Percentiles rank a stretch among this genome's conserved stretches.
These are phyloP conservation scores for Alternaria burnsii DNA, from an alignment of 2,329 filamentous ascomycete genomes.

Conservation along the genomic window DNA sequence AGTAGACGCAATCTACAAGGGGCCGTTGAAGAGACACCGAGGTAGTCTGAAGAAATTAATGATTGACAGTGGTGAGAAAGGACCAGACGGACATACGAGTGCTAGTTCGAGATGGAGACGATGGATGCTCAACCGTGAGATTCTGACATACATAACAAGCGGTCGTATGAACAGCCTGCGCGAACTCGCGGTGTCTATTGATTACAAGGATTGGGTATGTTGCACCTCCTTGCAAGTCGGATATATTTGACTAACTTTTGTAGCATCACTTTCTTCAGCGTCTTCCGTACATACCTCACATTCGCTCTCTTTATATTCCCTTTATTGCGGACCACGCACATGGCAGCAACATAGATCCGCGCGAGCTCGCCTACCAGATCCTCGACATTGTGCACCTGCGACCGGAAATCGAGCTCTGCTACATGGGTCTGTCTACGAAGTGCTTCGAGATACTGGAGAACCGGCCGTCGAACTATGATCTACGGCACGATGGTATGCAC, in stretches of 20 bases:
- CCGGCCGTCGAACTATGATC: conserved; percentile 56
- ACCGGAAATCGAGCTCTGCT: conserved; percentile 78
- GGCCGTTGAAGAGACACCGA: conserved; percentile 74
- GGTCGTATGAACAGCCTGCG: conserved; percentile 76
- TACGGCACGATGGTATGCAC: conserved; percentile 43
- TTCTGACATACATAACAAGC: conserved; percentile 77
- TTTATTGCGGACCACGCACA: conserved; percentile 71
- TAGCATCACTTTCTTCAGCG: conserved; percentile 82
- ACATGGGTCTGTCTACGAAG: conserved; percentile 77
- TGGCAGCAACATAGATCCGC: conserved; percentile 64
- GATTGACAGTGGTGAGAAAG: conserved; percentile 73
- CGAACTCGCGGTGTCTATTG: conserved; percentile 75
- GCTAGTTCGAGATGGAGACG: conserved; percentile 64
- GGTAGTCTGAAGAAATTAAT: conserved; percentile 75
- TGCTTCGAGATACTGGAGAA: conserved; percentile 84
- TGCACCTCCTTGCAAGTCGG: not conserved
- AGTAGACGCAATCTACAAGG: conserved; percentile 75
- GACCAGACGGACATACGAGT: conserved; percentile 52
- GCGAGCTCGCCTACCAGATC: conserved; percentile 78
- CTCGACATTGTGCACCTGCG: conserved; percentile 80
- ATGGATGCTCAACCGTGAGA: conserved; percentile 76
- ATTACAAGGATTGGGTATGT: conserved; percentile 81
- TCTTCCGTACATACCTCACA: conserved; percentile 73
- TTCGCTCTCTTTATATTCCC: conserved; percentile 76
- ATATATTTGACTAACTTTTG: conserved; percentile 16